Conservation (phyloP, 331 rosid genomes). For the Erythrophleum ivorense region DNA sequence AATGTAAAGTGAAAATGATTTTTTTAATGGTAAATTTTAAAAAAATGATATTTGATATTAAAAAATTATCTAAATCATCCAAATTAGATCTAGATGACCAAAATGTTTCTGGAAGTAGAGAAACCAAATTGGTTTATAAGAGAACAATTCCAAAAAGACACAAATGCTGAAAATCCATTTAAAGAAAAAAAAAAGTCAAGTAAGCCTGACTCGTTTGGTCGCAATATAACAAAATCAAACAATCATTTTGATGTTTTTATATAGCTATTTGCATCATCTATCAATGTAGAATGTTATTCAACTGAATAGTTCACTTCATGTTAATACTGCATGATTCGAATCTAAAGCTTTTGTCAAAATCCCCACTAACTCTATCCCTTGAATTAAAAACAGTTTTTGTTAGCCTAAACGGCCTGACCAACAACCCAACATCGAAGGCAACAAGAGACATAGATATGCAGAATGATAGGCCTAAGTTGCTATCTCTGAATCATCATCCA, state of each 20-base stretch:
- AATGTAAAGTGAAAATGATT: too few relatives aligned
- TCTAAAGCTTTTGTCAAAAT: background rate
- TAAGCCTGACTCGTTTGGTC: background rate
- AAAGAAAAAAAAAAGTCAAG: background rate
- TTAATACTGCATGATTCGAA: background rate
- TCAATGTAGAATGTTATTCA: background rate
- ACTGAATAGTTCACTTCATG: background rate
- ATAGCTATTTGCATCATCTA: background rate
- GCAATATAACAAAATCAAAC: background rate
- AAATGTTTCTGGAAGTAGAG: too few relatives aligned
- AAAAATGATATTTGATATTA: too few relatives aligned
- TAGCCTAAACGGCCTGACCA: background rate
- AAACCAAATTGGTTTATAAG: background rate
- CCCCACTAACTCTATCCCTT: background rate
- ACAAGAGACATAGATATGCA: background rate
- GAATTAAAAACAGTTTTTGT: background rate
- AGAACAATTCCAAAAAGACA: background rate
- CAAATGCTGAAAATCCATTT: background rate
- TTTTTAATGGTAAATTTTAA: too few relatives aligned
- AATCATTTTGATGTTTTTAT: background rate
- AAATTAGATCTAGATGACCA: too few relatives aligned
- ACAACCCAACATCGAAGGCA: background rate
- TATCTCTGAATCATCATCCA: constrained; percentile 11
- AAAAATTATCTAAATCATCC: too few relatives aligned
- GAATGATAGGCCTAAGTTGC: background rate